Evolutionary conservation across 768 basidiomycete species (phyloP).

Genomic region (Phaeolepiota aurea): DNA sequence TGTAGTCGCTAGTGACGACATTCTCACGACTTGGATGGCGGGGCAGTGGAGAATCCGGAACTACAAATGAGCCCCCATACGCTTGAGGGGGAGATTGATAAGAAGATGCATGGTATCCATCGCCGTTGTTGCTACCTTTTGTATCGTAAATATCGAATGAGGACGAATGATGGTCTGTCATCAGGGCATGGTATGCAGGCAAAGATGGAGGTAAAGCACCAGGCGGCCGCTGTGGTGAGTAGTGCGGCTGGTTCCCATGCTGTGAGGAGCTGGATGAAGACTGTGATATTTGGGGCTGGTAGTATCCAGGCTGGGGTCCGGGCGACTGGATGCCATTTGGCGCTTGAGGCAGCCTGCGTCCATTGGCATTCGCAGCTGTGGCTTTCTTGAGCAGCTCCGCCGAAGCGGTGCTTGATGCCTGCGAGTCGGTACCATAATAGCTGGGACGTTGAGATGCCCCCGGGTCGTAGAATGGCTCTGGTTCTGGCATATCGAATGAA

Average conservation of each 20-base stretch:
- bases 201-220: constrained; percentile 18
- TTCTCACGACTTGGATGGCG: too few relatives aligned
- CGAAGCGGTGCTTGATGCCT: constrained; percentile 8
- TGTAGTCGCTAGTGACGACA: too few relatives aligned
- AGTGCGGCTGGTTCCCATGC: constrained; percentile 10
- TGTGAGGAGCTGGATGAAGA: constrained; percentile 9
- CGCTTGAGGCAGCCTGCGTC: constrained; percentile 17
- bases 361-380: constrained; percentile 13
- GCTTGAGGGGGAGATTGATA: too few relatives aligned
- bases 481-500: constrained; percentile 31
- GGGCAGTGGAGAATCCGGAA: too few relatives aligned
- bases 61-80: too few relatives aligned
- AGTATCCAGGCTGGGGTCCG: constrained; percentile 13
- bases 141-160: constrained; percentile 11
- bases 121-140: constrained; percentile 5
- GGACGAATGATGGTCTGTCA: constrained; percentile 3
- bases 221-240: constrained; percentile 18
- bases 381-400: constrained; percentile 20
- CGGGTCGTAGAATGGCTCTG: constrained; percentile 30
- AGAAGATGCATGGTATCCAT: constrained; percentile 10
- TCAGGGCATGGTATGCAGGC: constrained; percentile 11
- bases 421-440: constrained; percentile 9
- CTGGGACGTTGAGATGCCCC: constrained; percentile 10
- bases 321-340: constrained; percentile 9
- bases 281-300: constrained; percentile 6